These are phyloP conservation scores for Naganishia liquefaciens DNA, from an alignment of 1,284 basidiomycete species.

Conservation along the genomic window DNA sequence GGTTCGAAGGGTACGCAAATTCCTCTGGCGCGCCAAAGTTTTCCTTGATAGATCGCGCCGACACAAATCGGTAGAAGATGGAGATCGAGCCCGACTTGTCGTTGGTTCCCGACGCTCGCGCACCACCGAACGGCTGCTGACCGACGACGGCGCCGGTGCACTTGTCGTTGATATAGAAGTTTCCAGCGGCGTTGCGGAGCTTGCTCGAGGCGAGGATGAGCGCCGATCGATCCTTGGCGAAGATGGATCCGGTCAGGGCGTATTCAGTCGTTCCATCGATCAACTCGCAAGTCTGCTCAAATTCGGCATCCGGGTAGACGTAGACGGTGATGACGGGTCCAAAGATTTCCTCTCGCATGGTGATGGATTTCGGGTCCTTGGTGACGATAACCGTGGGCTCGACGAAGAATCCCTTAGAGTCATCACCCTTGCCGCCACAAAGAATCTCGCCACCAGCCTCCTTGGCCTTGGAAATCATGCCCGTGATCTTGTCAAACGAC, in stretches of 20 bases:
- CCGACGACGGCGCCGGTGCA: slow-evolving; percentile 60
- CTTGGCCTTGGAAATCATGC: slow-evolving; percentile 86
- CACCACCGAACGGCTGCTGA: slow-evolving; percentile 96
- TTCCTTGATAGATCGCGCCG: slow-evolving; percentile 93
- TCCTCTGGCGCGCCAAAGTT: slow-evolving; percentile 79
- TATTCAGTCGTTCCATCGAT: slow-evolving; percentile 87
- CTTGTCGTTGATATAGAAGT: slow-evolving; percentile 94
- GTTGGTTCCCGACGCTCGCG: slow-evolving; percentile 90
- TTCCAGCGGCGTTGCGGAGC: slow-evolving; percentile 69
- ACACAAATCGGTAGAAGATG: slow-evolving; percentile 87
- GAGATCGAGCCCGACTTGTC: slow-evolving; percentile 93
- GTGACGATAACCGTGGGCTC: slow-evolving; percentile 94
- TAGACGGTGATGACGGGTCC: slow-evolving; percentile 94
- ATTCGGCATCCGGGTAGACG: slow-evolving; percentile 82
- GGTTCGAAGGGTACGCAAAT: slow-evolving; percentile 81
- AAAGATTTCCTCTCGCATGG: slow-evolving; percentile 95
- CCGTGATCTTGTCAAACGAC: slow-evolving; percentile 84
- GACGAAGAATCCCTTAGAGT: slow-evolving; percentile 90
- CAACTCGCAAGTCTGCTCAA: slow-evolving; percentile 78
- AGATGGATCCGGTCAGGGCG: slow-evolving; percentile 87
- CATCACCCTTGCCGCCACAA: slow-evolving; percentile 75
- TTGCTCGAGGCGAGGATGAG: slow-evolving; percentile 73
- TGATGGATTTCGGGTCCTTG: slow-evolving; percentile 85
- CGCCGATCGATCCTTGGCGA: slow-evolving; percentile 74
- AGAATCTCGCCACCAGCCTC: slow-evolving; percentile 84